Base-by-base conservation (phyloP, 169 alveolate genomes). In the Cryptosporidium viatorum region DNA sequence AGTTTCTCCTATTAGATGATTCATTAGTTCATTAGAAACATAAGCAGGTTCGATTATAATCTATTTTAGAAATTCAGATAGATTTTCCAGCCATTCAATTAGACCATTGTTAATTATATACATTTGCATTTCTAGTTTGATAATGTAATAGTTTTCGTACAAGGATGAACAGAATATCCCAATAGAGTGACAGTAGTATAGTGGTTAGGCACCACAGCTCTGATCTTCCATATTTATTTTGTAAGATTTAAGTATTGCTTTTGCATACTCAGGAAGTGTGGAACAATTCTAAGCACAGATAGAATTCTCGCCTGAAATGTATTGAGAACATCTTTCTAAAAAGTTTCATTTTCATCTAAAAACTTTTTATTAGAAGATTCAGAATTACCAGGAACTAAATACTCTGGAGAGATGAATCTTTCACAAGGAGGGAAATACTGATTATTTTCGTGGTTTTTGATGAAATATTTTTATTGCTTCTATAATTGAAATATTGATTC, bases 111-210 rank as follows among this genome's bases (percentile, higher is more conserved):
- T 74, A 52, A 74, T 31, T n/a, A 74, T n/a, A 55, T 50, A 74
- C 86, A 74, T 74, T 74, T 74, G 86, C 69, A 74, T 74, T 37
- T 74, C 86, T 43, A 74, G 58, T 51, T 74, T 74, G 14, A 74
- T 39, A 14, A 74, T 74, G 26, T 74, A 74, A 31, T 74, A 73
- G 14, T 74, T 74, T 35, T 74, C 71, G 18, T 74, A 74, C 3
- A 74, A 37, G 18, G 86, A 52, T 50, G 86, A 52, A 41, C 73
- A 52, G 16, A 74, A 41, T 33, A 74, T 74, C 26, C 86, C 86
- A 52, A 74, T 74, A 74, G 33, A 74, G 55, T 74, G 86, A 74
- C 86, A 73, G 14, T 59, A 74, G 33, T 37, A 21, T 3, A 74
- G 9, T 21, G 86, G 71, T 37, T 58, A 58, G 8, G 37, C 86